Evolutionary conservation across 2,329 filamentous ascomycete genomes (phyloP), one percentile per base, ranked within the genome.

Genomic region (Nemania serpens): DNA sequence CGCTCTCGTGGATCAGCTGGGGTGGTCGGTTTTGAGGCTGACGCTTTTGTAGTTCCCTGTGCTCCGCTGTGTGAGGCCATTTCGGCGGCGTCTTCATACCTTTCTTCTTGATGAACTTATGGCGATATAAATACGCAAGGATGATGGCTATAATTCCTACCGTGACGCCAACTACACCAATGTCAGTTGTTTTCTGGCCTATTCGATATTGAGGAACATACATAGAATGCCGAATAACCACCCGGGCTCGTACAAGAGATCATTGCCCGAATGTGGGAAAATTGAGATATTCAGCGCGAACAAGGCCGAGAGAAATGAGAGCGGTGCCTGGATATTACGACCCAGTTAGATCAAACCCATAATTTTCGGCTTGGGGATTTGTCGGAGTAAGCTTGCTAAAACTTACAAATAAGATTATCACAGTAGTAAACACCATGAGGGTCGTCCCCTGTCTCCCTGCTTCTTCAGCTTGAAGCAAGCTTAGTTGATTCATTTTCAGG

Each of bases 351-450:
- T 29, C 4, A 29, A 29, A 7, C 25, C 25, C 25, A 7, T 7
- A 7, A 7, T 3, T 29, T 29, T 29, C 25, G 25, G 25, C 7
- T 29, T 29, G 25, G 25, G 25, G 25, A 29, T 29, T 39, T 12
- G 34, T 6, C 34, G 7, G 34, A 6, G 11, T 4, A n/a, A 39
- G 36, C 4, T 10, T 39, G 36, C 4, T 12, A 39, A 39, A 12
- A 45, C 50, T 3, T 33, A 53, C 50, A 45, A 53, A 45, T 45
- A 53, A n/a, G 22, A 53, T 34, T 5, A 37, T 53, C 18, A 53
- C 50, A 22, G 25, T 36, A 5, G 50, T 53, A 15, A 53, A 53
- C 6, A 53, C 50, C 15, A 53, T 18, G 7, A 53, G 15, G 9
- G 41, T 53, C 9, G 7, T 18, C 10, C 39, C 50, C 33, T 53